Base-by-base conservation (phyloP, 2,329 filamentous ascomycete genomes). In the Pleoardoris graminearum region DNA sequence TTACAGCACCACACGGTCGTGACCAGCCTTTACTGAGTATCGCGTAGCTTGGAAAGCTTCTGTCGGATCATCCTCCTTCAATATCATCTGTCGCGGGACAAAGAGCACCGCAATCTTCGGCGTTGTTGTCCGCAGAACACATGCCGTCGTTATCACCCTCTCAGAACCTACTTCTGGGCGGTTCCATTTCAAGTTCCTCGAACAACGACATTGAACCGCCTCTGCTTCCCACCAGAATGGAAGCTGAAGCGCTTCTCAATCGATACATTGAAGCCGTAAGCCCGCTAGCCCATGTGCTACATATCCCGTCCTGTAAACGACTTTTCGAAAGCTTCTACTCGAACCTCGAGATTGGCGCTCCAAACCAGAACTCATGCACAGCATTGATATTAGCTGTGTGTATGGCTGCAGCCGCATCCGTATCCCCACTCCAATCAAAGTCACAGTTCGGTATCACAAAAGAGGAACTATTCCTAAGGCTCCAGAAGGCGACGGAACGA, bases 381-480 rank as follows among this genome's bases (percentile, higher is more conserved):
- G 70, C 70, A n/a, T 50, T 72, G 51, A 67, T 73, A 32, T 47
- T 72, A 27, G 65, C 70, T 12, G 68, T 73, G 0, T 72, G 70
- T 38, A 73, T 72, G 69, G 70, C 70, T 14, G 70, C 70, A 23
- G 67, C 70, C 23, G 69, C 70, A 14, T 70, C 67, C 1, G 59
- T 73, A n/a, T 71, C 70, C 2, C 66, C 70, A 10, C 49, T 73
- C 25, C 70, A 72, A 54, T 68, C 70, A n/a, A 73, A 72, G 39
- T 70, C 70, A 14, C 70, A 73, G 27, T 73, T 73, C 45, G 68
- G 70, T 25, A 71, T 72, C 22, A 69, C 70, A 0, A 71, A 71
- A 53, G 70, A 73, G 49, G 70, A 72, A 19, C 36, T 73, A 19
- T 71, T 72, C 37, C 33, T 70, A 19, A 59, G 69, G 41, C 50